A percentile compares a stretch with the other conserved stretches of the same genome.
Conservation (phyloP, 1,284 basidiomycete genomes). For the Vanrija sp. region DNA sequence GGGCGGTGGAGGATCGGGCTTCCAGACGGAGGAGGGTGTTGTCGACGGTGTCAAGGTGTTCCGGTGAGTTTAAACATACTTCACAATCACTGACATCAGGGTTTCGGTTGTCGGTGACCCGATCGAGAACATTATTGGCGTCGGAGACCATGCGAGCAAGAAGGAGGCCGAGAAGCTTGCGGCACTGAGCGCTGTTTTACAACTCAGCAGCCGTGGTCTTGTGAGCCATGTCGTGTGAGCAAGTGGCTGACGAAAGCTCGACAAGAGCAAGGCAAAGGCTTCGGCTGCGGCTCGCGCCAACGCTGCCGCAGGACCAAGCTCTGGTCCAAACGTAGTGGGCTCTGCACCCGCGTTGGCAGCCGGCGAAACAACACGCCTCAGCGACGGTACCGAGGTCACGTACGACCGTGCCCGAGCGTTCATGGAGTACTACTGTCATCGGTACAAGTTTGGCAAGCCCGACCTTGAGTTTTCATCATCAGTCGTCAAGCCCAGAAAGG, state of each 20-base stretch:
- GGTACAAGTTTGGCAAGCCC: conserved; percentile 75
- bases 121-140: conserved; percentile 43
- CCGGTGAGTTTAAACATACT: conserved; percentile 20
- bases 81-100: conserved; percentile 17
- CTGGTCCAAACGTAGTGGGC: not conserved
- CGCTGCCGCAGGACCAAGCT: conserved; percentile 13
- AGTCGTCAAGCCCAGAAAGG: conserved; percentile 18
- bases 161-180: conserved; percentile 74
- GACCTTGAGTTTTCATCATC: conserved; percentile 61
- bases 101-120: conserved; percentile 32
- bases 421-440: conserved; percentile 91
- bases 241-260: conserved; percentile 15
- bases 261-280: conserved; percentile 16
- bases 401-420: conserved; percentile 80
- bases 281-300: conserved; percentile 8
- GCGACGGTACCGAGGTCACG: conserved; percentile 63
- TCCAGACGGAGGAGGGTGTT: conserved; percentile 28
- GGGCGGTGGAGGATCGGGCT: conserved; percentile 23
- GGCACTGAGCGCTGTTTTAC: conserved; percentile 66
- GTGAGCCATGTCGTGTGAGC: conserved; percentile 47
- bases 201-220: conserved; percentile 60
- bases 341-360: not conserved
- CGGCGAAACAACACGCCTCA: conserved; percentile 49
- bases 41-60: conserved; percentile 31
- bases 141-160: conserved; percentile 62